Base-by-base conservation (phyloP, 2,329 filamentous ascomycete species). In the Claviceps pusilla region DNA sequence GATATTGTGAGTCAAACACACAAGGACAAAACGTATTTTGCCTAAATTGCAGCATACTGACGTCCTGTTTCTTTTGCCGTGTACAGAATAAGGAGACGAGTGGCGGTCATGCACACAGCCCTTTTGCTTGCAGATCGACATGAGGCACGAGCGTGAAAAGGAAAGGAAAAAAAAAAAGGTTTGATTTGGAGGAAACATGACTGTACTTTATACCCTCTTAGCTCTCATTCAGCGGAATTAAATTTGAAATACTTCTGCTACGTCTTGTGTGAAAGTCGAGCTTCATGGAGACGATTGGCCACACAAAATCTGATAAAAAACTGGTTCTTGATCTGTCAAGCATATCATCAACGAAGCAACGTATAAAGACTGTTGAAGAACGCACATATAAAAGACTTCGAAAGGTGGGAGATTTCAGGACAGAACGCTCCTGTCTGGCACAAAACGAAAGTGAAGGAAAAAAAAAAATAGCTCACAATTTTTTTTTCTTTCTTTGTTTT, bases 1-100 rank as follows among this genome's bases (percentile, higher is more conserved):
- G 62, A 64, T 47, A 64, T 64, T 58, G 62, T 64, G 55, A 62
- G 62, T 60, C 3, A 16, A 7, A 50, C 2, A 12, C 5, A 3
- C 7, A 43, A 7, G 19, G 3, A 7, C 12, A n/a, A 37, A 35
- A 16, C 29, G 16, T 19, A 11, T 29, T 33, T 7, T 33, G 11
- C 42, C n/a, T 24, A 14, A 3, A 2, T 9, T 7, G 3, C 29
- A 14, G 37, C 29, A 24, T 24, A 28, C 52, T 54, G 35, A 54
- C 19, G 6, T 19, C 7, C 2, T 24, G 24, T 5, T 19, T 11
- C 31, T 9, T 9, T 11, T 48, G 9, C 2, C 39, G 39, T 11
- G 9, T 4, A 29, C 41, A 63, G 61, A 62, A 61, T 45, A 46
- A 58, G 16, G 56, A 58, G 50, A 63, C 59, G 10, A 56, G 50